Percentiles rank a stretch among this genome's conserved stretches.
These are phyloP conservation scores for Schizochytrium sp. DNA, from an alignment of 108 stramenopile species.

Conservation along the genomic window DNA sequence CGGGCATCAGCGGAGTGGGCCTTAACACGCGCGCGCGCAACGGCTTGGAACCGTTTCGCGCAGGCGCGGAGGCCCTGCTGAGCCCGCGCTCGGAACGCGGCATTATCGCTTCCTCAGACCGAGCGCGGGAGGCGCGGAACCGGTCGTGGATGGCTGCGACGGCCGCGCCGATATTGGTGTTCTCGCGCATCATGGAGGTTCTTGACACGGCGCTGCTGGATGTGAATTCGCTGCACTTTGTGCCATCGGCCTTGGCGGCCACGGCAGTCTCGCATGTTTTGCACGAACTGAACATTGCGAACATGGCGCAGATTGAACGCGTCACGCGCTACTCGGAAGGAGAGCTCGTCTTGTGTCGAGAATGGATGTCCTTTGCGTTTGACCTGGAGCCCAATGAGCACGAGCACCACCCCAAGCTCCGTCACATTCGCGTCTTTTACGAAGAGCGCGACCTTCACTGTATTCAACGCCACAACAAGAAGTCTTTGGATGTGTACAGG, in stretches of 20 bases:
- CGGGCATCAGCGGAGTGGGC: background rate
- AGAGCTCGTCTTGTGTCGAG: background rate
- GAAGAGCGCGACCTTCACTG: background rate
- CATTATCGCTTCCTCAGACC: background rate
- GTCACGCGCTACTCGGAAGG: background rate
- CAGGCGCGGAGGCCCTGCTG: background rate
- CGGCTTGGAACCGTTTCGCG: background rate
- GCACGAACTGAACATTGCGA: background rate
- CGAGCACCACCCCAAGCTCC: background rate
- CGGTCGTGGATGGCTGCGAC: background rate
- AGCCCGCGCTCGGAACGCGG: too few relatives aligned
- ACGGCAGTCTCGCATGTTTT: background rate
- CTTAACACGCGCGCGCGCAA: background rate
- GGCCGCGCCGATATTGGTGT: background rate
- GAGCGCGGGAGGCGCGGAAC: background rate
- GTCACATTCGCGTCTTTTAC: background rate
- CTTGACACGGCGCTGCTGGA: background rate
- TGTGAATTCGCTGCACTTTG: background rate
- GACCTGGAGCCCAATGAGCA: background rate
- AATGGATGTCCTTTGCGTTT: conserved; percentile 13
- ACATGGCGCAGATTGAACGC: background rate
- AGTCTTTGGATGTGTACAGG: background rate
- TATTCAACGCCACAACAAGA: background rate
- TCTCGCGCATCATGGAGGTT: conserved; percentile 6
- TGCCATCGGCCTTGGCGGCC: background rate